A percentile compares a stretch with the other conserved stretches of the same genome.
Evolutionary conservation across 1,284 basidiomycete genomes (phyloP).

Genomic region (Apiotrichum siamense): DNA sequence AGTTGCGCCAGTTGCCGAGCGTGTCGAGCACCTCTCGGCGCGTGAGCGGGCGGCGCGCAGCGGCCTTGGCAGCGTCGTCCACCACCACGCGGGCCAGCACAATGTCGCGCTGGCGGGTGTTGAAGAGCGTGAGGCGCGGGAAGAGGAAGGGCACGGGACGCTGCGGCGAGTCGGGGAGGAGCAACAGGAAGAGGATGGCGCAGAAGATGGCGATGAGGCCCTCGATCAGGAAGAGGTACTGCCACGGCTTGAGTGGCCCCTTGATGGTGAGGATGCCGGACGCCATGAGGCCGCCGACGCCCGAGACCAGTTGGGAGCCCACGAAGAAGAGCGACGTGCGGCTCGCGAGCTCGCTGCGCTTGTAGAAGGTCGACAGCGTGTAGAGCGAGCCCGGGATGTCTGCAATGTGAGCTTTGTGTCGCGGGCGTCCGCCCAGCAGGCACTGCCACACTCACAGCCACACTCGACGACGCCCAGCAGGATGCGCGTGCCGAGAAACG

Average conservation of each 20-base stretch:
- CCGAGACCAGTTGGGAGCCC: conserved; percentile 14
- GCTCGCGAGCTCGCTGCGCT: conserved; percentile 19
- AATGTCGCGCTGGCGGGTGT: conserved; percentile 28
- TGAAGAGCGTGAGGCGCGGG: conserved; percentile 20
- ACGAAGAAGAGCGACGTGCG: conserved; percentile 26
- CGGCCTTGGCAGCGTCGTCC: conserved; percentile 28
- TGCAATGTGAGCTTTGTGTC: not conserved
- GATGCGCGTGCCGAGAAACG: conserved; percentile 25
- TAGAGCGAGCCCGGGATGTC: conserved; percentile 23
- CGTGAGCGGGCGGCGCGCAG: conserved; percentile 3
- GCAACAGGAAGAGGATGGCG: conserved; percentile 14
- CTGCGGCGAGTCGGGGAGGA: conserved; percentile 24
- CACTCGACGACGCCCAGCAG: conserved; percentile 22
- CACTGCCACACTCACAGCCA: conserved; percentile 5
- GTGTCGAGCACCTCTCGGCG: conserved; percentile 21
- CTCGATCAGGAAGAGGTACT: conserved; percentile 16
- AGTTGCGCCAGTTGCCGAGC: conserved; percentile 27
- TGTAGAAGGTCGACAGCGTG: conserved; percentile 18
- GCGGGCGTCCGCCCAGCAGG: too few species aligned
- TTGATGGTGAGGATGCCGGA: conserved; percentile 12
- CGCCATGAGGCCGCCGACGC: conserved; percentile 17
- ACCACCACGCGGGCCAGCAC: conserved; percentile 21
- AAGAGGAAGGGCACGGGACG: conserved; percentile 21
- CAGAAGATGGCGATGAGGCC: conserved; percentile 24
- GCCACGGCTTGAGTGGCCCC: conserved; percentile 5